Percentiles rank a stretch among this genome's conserved stretches.
Evolutionary conservation across 495 filamentous ascomycete genomes (phyloP).

Genomic region (Xylaria venustula): DNA sequence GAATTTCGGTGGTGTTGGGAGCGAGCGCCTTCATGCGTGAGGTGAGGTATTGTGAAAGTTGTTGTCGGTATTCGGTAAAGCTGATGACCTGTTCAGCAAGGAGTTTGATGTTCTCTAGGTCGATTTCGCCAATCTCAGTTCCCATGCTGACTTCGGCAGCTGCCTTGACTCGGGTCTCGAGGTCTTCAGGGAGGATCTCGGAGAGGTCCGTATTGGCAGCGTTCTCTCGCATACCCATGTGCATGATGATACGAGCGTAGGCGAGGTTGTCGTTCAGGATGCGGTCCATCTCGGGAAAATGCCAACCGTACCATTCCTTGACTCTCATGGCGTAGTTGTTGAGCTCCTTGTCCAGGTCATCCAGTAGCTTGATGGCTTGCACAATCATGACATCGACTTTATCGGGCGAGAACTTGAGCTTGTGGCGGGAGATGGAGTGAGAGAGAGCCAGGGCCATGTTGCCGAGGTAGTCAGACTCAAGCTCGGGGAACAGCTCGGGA

Average conservation of each 20-base stretch:
- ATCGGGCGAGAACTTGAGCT: constrained; percentile 97
- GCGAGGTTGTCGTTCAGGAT: constrained; percentile 98
- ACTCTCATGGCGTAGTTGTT: constrained; percentile 99
- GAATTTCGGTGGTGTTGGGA: constrained; percentile 89
- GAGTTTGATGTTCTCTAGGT: constrained; percentile 84
- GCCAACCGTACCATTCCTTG: constrained; percentile 99
- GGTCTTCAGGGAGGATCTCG: constrained; percentile 94
- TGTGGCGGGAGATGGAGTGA: constrained; percentile 96
- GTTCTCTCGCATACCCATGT: constrained; percentile 83
- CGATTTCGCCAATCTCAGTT: constrained; percentile 87
- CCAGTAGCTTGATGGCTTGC: constrained; percentile 88
- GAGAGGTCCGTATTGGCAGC: constrained; percentile 74
- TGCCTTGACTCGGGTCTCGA: constrained; percentile 86
- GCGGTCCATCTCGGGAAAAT: constrained; percentile 95
- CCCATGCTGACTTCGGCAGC: constrained; percentile 98
- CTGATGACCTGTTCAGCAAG: constrained; percentile 91
- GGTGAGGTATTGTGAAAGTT: constrained; percentile 84
- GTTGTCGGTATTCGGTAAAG: constrained; percentile 83
- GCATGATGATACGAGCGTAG: constrained; percentile 80
- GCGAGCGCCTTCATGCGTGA: constrained; percentile 96
- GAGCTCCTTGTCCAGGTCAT: constrained; percentile 97
- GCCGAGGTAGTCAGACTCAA: constrained; percentile 78
- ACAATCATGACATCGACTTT: constrained; percentile 99
- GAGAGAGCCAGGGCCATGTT: constrained; percentile 95
- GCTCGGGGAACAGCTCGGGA: constrained; percentile 84